phyloP scores from a whole-genome alignment of 2,329 filamentous ascomycete genomes.

The Aaosphaeria arxii region DNA sequence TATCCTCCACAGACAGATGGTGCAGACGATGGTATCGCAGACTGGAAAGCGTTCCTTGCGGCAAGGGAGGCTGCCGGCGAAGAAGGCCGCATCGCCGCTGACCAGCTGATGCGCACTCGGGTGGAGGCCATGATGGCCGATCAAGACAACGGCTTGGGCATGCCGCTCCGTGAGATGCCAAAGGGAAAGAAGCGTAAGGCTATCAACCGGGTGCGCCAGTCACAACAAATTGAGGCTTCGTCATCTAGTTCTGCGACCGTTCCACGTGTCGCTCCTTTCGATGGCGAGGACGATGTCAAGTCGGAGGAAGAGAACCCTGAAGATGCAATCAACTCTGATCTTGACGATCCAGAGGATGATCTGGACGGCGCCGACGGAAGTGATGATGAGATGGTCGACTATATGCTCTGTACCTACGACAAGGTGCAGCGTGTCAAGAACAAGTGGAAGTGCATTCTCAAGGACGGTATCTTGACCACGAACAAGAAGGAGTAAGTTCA shows the following conservation, averaged over 20 bases:
- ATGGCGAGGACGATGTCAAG: slow-evolving; percentile 60
- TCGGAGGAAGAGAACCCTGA: slow-evolving; percentile 65
- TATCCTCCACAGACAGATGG: slow-evolving; percentile 72
- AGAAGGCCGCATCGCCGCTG: slow-evolving; percentile 53
- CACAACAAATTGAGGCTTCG: slow-evolving; percentile 49
- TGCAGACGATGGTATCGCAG: slow-evolving; percentile 58
- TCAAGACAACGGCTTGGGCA: slow-evolving; percentile 75
- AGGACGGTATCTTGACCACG: slow-evolving; percentile 91
- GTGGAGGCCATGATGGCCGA: slow-evolving; percentile 63
- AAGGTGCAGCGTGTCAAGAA: slow-evolving; percentile 99
- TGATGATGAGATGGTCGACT: slow-evolving; percentile 78
- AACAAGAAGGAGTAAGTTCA: slow-evolving; percentile 77
- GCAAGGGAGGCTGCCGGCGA: slow-evolving; percentile 55
- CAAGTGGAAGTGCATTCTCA: slow-evolving; percentile 93
- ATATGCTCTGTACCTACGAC: slow-evolving; percentile 99
- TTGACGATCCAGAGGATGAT: slow-evolving; percentile 91
- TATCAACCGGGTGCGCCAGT: slow-evolving; percentile 43
- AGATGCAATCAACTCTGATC: slow-evolving; percentile 96
- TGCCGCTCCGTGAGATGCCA: slow-evolving; percentile 62
- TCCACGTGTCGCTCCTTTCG: slow-evolving; percentile 43
- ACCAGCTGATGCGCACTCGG: slow-evolving; percentile 66
- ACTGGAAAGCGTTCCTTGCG: slow-evolving; percentile 58
- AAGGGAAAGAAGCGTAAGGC: slow-evolving; percentile 41
- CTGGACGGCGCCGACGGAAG: slow-evolving; percentile 79
- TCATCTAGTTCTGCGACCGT: slow-evolving; percentile 7